Base-by-base conservation (phyloP, 2,329 filamentous ascomycete species). In the Fusarium burgessii region DNA sequence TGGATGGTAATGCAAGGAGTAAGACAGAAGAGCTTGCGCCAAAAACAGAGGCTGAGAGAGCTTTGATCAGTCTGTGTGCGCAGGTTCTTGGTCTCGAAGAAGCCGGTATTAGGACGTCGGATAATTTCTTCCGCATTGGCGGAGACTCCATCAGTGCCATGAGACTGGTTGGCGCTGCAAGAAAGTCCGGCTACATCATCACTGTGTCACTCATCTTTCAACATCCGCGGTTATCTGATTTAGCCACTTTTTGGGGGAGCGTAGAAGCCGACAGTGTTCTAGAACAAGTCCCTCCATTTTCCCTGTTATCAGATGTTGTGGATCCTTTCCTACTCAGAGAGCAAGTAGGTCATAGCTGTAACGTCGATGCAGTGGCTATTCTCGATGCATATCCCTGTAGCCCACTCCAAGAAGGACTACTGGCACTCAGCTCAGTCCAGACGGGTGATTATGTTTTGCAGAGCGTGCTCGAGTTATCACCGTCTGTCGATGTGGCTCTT, bases 151-250 rank as follows among this genome's bases (percentile, higher is more conserved):
- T 73, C 20, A 15, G 55, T 6, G 70, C 71, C 2, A 74, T 74
- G 41, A 84, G 82, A 18, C 70, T 87, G 8, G 85, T 85, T 7
- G 80, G 83, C n/a, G 78, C 80, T 23, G 81, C 82, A 7, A 76
- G 83, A 35, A 76, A 78, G 1, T 70, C 84, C 25, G 62, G 77
- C 78, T 82, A 20, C 2, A 20, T 38, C 10, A 46, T 40, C 14
- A 47, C 35, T 20, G 57, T 59, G 13, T 17, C 47, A 20, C 46
- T 51, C n/a, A 81, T 86, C 23, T 85, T 87, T 71, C 74, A 71
- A 65, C 76, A 68, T 62, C 70, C 62, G 32, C 11, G 58, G 11
- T 7, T 62, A 33, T 15, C 58, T 43, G 58, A 62, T 23, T 50
- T 61, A 6, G 58, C 42, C 4, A 40, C 50, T 3, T 13, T 49